A percentile compares a stretch with the other conserved stretches of the same genome.
Conservation (phyloP, 2,329 filamentous ascomycete species). For the Ramichloridium luteum region DNA sequence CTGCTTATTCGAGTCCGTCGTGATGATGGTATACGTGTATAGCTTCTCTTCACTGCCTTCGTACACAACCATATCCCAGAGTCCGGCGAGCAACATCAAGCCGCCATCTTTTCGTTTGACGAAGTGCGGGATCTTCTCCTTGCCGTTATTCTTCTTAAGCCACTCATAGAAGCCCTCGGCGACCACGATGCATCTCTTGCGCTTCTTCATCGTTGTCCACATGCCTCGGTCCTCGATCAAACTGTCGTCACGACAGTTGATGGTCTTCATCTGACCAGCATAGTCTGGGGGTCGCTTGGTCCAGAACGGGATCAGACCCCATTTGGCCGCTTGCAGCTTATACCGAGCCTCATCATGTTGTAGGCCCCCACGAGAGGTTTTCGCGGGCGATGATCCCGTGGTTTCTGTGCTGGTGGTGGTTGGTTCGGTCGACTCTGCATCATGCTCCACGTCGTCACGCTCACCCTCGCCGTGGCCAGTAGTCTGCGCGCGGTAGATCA, state of each 20-base stretch:
- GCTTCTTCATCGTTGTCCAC: conserved; percentile 85
- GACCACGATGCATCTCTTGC: conserved; percentile 75
- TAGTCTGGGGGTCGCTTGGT: conserved; percentile 75
- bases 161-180: conserved; percentile 96
- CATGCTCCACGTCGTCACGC: conserved; percentile 15
- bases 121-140: conserved; percentile 76
- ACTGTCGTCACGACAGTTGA: conserved; percentile 90
- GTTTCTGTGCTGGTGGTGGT: background rate
- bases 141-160: conserved; percentile 65
- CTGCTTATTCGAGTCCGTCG: conserved; percentile 72
- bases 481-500: conserved; percentile 71
- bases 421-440: conserved; percentile 2
- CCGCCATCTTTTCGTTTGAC: conserved; percentile 69
- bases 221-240: conserved; percentile 63
- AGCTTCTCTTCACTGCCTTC: conserved; percentile 58
- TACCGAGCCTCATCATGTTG: conserved; percentile 43
- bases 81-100: conserved; percentile 77
- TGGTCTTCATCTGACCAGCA: conserved; percentile 67
- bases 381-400: background rate
- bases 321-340: conserved; percentile 87
- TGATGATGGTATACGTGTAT: conserved; percentile 91
- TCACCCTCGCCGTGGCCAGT: conserved; percentile 38
- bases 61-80: conserved; percentile 82
- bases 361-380: background rate
- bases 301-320: conserved; percentile 91